Conservation (phyloP, 345 rosid species). For the Durio zibethinus region DNA sequence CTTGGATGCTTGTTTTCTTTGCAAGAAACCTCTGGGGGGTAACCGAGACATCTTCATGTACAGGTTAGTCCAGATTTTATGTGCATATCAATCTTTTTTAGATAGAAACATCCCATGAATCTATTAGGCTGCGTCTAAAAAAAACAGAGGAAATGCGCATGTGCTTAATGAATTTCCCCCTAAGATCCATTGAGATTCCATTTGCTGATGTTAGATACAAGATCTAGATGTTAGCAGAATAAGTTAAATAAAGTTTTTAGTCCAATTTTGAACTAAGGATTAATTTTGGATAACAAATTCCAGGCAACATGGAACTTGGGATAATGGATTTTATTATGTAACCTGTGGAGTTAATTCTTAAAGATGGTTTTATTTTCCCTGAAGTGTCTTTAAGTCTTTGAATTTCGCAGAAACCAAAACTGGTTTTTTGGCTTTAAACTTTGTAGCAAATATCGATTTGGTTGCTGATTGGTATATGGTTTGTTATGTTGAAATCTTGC, state of each 20-base stretch:
- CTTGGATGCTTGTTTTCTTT: conserved; percentile 51
- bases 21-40: conserved; percentile 50
- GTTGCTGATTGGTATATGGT: conserved; percentile 9
- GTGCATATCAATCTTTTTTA: background rate
- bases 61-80: conserved; percentile 32
- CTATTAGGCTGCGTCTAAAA: background rate
- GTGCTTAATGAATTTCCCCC: background rate
- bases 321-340: background rate
- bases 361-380: background rate
- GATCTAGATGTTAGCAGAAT: background rate
- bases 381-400: background rate
- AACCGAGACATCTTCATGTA: conserved; percentile 72
- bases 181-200: background rate
- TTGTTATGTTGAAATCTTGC: conserved; percentile 16
- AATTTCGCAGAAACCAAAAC: background rate
- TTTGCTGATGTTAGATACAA: background rate
- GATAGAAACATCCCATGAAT: background rate
- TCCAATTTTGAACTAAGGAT: no score
- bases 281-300: background rate
- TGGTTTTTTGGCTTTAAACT: background rate
- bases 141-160: background rate
- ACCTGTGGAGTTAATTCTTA: background rate
- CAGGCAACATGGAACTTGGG: background rate
- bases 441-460: background rate
- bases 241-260: background rate